Evolutionary conservation across 2,329 filamentous ascomycete species (phyloP).

Genomic region (Coniella lustricola): DNA sequence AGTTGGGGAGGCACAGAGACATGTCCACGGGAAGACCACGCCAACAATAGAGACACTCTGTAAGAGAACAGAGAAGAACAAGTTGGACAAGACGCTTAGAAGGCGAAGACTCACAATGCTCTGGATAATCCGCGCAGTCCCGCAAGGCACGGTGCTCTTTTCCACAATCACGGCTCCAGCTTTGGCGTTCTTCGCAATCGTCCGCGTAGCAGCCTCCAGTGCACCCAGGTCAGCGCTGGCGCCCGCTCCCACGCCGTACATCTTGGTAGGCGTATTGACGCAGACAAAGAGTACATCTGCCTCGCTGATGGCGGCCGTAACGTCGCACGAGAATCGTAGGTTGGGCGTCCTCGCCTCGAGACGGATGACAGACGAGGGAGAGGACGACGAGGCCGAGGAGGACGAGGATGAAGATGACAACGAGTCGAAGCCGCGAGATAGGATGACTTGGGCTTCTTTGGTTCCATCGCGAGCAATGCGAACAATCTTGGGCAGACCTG

Average conservation of each 20-base stretch:
- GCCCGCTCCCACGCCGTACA: conserved; percentile 47
- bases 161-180: conserved; percentile 53
- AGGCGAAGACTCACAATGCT: conserved; percentile 39
- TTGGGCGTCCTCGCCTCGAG: conserved; percentile 39
- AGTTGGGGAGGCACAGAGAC: no score
- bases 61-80: neutral
- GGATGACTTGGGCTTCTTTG: conserved; percentile 20
- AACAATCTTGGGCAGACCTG: conserved; percentile 47
- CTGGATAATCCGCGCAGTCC: conserved; percentile 50
- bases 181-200: conserved; percentile 46
- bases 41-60: neutral
- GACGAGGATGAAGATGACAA: no score
- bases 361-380: conserved; percentile 14
- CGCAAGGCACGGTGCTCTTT: conserved; percentile 57
- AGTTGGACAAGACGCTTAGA: conserved; percentile 1
- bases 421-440: conserved; percentile 10
- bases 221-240: conserved; percentile 49
- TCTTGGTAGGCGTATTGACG: conserved; percentile 60
- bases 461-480: conserved; percentile 35
- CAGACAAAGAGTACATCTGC: conserved; percentile 55
- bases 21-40: no score
- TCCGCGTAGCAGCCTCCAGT: conserved; percentile 46
- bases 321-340: conserved; percentile 51
- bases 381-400: no score
- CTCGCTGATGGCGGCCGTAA: conserved; percentile 40